Percentiles rank a stretch among this genome's conserved stretches.
Evolutionary conservation across 2,329 filamentous ascomycete genomes (phyloP).

Genomic region (Aspergillus uvarum): DNA sequence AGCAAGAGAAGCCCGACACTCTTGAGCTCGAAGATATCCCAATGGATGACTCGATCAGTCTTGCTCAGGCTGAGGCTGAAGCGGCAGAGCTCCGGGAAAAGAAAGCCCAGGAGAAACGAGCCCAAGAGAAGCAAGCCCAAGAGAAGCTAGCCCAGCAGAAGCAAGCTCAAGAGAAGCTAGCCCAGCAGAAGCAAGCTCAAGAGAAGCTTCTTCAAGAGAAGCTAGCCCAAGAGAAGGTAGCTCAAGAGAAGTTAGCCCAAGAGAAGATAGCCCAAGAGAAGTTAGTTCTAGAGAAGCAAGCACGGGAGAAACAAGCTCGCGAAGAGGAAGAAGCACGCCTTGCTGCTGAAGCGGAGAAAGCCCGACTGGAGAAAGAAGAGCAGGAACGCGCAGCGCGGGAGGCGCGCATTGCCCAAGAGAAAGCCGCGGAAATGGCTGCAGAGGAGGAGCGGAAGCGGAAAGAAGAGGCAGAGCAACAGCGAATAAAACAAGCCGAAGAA

Average conservation of each 20-base stretch:
- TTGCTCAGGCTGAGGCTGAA: slow-evolving; percentile 26
- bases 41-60: slow-evolving; percentile 27
- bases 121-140: background rate
- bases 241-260: slow-evolving; percentile 26
- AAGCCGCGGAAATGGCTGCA: slow-evolving; percentile 46
- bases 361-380: slow-evolving; percentile 35
- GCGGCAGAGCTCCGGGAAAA: slow-evolving; percentile 26
- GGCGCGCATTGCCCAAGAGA: slow-evolving; percentile 39
- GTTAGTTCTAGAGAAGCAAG: background rate
- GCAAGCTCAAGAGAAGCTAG: slow-evolving; percentile 12
- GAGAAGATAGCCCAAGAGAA: slow-evolving; percentile 27
- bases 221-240: background rate
- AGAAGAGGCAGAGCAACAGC: slow-evolving; percentile 45
- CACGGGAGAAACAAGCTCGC: slow-evolving; percentile 26
- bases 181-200: slow-evolving; percentile 12
- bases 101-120: background rate
- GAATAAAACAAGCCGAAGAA: slow-evolving; percentile 47
- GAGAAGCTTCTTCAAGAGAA: slow-evolving; percentile 32
- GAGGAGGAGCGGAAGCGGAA: slow-evolving; percentile 45
- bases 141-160: slow-evolving; percentile 33
- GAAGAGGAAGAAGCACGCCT: slow-evolving; percentile 34
- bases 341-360: slow-evolving; percentile 32
- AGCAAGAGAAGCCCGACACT: slow-evolving; percentile 30
- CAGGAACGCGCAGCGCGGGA: slow-evolving; percentile 35
- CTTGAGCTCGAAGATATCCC: slow-evolving; percentile 32